Percentiles rank a stretch among this genome's conserved stretches.
These are phyloP conservation scores for Closterium sp. DNA, from an alignment of 139 green algal genomes.

Conservation along the genomic window DNA sequence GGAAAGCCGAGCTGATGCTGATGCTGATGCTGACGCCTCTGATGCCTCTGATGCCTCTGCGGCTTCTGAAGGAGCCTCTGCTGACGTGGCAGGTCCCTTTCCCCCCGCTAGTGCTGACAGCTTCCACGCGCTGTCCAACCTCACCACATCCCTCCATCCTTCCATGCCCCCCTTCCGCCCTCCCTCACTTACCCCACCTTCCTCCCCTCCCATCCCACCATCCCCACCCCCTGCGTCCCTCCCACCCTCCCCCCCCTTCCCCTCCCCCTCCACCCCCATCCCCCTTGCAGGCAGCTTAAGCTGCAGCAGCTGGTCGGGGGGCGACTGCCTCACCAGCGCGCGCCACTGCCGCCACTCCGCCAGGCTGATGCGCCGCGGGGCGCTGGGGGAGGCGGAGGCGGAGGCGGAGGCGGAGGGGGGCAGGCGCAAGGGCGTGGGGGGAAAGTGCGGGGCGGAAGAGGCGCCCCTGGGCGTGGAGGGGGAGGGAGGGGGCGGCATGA, in stretches of 20 bases:
- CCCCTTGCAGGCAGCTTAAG: neutral
- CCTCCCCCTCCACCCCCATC: no score
- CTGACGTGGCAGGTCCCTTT: no score
- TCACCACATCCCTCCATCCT: neutral
- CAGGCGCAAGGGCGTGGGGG: neutral
- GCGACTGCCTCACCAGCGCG: neutral
- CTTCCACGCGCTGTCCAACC: neutral
- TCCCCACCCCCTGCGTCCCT: no score
- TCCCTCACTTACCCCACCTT: no score
- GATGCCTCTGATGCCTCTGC: neutral
- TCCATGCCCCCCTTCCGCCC: neutral
- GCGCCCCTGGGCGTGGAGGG: neutral
- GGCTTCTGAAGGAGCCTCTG: no score
- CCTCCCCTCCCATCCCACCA: no score
- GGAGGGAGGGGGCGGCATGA: neutral
- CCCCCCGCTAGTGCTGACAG: neutral
- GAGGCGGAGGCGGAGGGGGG: neutral
- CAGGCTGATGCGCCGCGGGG: neutral
- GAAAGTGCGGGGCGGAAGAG: neutral
- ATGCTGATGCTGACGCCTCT: neutral
- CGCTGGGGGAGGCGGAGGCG: neutral
- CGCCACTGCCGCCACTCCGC: neutral
- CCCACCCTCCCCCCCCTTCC: neutral
- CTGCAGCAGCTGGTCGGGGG: neutral
- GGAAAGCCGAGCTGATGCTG: no score